These are phyloP conservation scores for Aegilops tauschii DNA, from an alignment of 176 grass and related monocot genomes.

Conservation along the genomic window DNA sequence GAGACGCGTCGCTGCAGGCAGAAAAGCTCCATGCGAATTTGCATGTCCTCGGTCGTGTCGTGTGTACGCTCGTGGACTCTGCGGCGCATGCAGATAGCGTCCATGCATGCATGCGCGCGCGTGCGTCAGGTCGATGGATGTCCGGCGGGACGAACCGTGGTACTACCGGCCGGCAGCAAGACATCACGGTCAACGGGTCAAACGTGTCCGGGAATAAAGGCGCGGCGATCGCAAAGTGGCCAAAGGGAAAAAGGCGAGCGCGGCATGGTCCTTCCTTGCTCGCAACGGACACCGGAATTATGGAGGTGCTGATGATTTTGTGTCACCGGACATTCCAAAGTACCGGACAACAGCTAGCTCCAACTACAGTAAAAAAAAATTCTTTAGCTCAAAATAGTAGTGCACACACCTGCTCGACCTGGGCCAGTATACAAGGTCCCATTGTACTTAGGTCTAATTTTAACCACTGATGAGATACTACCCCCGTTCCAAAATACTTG, in stretches of 20 bases:
- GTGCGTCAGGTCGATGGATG: background rate
- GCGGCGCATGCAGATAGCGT: background rate
- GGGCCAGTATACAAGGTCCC: too few relatives aligned
- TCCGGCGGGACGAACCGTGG: background rate
- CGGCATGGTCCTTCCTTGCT: background rate
- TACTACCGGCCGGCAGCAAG: background rate
- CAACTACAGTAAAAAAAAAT: too few relatives aligned
- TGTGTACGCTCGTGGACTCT: background rate
- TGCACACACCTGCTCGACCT: too few relatives aligned
- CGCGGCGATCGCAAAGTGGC: background rate
- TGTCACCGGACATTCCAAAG: background rate
- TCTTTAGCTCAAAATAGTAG: background rate
- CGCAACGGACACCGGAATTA: background rate
- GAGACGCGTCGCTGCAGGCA: too few relatives aligned
- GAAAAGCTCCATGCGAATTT: too few relatives aligned
- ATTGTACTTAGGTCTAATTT: too few relatives aligned
- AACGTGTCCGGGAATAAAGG: background rate
- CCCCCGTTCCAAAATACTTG: too few relatives aligned
- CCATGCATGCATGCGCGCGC: background rate
- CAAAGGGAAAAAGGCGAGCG: background rate
- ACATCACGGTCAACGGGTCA: conserved; percentile 6
- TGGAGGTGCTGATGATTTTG: background rate
- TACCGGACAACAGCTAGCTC: background rate
- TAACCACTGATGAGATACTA: too few relatives aligned
- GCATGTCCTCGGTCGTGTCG: background rate